Conservation (phyloP, 2,329 filamentous ascomycete species). For the Epichloe scottii region DNA sequence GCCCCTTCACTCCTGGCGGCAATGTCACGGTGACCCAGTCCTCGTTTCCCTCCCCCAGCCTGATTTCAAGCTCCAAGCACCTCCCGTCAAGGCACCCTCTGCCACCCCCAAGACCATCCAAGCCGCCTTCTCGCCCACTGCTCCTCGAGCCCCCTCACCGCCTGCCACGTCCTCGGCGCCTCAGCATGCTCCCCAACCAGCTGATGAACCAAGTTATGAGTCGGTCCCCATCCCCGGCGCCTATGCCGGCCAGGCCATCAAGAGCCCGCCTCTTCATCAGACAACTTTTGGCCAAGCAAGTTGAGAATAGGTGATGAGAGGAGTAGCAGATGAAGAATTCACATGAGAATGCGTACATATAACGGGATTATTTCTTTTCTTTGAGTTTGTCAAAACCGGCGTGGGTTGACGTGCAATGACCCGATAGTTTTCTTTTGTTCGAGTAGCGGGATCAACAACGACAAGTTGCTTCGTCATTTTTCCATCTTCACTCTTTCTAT, state of each 20-base stretch:
- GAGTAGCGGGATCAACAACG: background rate
- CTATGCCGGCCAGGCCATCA: slow-evolving; percentile 49
- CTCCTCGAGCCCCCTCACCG: slow-evolving; percentile 7
- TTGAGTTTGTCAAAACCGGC: too few relatives aligned
- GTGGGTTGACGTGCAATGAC: too few relatives aligned
- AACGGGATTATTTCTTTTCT: too few relatives aligned
- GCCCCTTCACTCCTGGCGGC: slow-evolving; percentile 40
- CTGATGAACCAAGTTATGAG: slow-evolving; percentile 75
- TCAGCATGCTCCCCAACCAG: slow-evolving; percentile 53
- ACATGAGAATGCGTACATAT: background rate
- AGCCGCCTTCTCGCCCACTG: slow-evolving; percentile 45
- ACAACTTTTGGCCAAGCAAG: slow-evolving; percentile 28
- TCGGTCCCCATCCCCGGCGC: slow-evolving; percentile 81
- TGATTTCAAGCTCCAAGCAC: slow-evolving; percentile 78
- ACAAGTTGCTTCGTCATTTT: background rate
- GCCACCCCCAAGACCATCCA: slow-evolving; percentile 61
- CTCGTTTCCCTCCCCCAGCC: slow-evolving; percentile 40
- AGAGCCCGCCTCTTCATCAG: slow-evolving; percentile 35
- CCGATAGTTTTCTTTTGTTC: too few relatives aligned
- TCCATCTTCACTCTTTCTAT: slow-evolving; percentile 8
- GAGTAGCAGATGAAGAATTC: background rate
- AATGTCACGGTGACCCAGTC: slow-evolving; percentile 52
- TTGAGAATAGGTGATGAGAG: background rate
- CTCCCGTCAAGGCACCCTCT: slow-evolving; percentile 64
- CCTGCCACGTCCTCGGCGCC: slow-evolving; percentile 11